These are phyloP conservation scores for Larix sibirica DNA, from an alignment of 83 land plant species.

Conservation along the genomic window DNA sequence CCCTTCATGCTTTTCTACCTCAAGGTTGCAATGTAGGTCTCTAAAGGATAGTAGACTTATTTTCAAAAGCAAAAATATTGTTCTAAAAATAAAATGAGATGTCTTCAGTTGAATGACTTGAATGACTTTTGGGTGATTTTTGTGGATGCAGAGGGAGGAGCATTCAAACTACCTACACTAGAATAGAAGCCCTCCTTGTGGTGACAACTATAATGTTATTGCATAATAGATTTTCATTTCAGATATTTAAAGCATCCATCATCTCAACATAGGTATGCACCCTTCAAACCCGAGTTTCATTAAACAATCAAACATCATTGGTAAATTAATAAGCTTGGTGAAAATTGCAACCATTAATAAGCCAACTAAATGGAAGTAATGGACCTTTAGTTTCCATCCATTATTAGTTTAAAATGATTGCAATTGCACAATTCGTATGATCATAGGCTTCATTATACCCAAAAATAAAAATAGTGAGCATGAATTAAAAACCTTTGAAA, in stretches of 20 bases:
- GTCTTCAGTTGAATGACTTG: constrained; percentile 41
- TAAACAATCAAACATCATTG: neutral
- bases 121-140: constrained; percentile 35
- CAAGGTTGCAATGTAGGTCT: neutral
- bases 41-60: too few species aligned
- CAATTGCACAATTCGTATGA: neutral
- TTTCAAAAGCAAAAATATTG: neutral
- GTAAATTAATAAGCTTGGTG: neutral
- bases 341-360: neutral
- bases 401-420: neutral
- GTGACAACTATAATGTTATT: constrained; percentile 36
- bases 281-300: constrained; percentile 52
- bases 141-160: constrained; percentile 40
- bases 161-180: constrained; percentile 45
- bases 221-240: constrained; percentile 33
- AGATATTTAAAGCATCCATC: constrained; percentile 47
- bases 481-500: too few species aligned
- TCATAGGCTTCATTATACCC: neutral
- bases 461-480: too few species aligned
- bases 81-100: neutral
- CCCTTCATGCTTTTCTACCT: neutral
- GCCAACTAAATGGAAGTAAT: neutral
- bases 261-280: constrained; percentile 51
- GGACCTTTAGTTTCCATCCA: neutral
- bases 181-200: constrained; percentile 68